Evolutionary conservation across 2,329 filamentous ascomycete species (phyloP), one percentile per base, ranked within the genome.

Genomic region (Alternaria conjuncta): DNA sequence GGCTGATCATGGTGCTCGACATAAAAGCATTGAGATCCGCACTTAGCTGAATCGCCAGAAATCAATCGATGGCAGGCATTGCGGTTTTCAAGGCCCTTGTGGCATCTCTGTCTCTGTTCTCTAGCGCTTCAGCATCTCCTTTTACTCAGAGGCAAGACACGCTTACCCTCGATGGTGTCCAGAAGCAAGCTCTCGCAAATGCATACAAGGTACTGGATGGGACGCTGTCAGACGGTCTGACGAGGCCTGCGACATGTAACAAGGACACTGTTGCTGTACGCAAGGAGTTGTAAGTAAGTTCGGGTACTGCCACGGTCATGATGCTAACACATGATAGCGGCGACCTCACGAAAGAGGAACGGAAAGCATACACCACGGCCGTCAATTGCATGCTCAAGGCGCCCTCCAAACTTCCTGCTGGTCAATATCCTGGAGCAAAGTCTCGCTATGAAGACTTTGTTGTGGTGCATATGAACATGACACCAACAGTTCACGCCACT

Each of bases 251-350:
- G n/a, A 55, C 36, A 6, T 83, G 82, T 65, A 82, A 73, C 23
- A 70, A 81, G 46, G 63, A 77, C 15, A 84, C 79, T 55, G 78
- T 80, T 9, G 74, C 74, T 11, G 70, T 84, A 4, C 75, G 84
- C 25, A 79, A 78, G 63, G 83, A 85, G 75, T 85, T 82, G 84
- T 82, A 63, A 46, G 70, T 62, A 30, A 11, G 6, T 44, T 7
- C 13, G n/a, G 20, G 9, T 21, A 49, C n/a, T 7, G 8, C 13
- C 8, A 12, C 8, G 18, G 32, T 28, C 20, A 46, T 28, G 36
- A 6, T 5, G 26, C 63, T 61, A 46, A 68, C 28, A 13, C 21
- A 53, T 4, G 12, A 32, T 21, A 78, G 74, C 67, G 71, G 72
- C 46, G 68, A 74, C 53, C 59, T 78, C 28, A 69, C 67, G 11